Base-by-base conservation (phyloP, 495 filamentous ascomycete species). In the Xylaria sp. region DNA sequence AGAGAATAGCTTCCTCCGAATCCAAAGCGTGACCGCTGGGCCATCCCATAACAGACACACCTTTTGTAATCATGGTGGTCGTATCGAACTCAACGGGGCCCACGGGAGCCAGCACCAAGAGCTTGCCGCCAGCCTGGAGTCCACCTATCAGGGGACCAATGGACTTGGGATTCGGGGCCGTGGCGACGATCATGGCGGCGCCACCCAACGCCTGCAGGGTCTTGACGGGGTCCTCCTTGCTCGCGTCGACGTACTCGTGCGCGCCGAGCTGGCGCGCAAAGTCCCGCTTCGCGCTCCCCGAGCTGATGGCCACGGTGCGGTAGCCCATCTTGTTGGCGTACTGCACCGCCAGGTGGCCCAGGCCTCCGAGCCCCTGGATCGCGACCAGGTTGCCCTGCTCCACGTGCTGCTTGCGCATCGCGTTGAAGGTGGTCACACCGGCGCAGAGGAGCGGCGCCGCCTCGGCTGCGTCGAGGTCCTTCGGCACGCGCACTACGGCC, bases 381-480 rank as follows among this genome's bases (percentile, higher is more conserved):
- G 88, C 90, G 9, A 93, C 90, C 1, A 84, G 80, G 44, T 84
- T 85, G 40, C 90, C 91, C 0, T 83, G 80, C 19, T 81, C 74
- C 52, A 92, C 81, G 50, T 87, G 80, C 83, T 89, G 85, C 55
- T 87, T 84, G 29, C 90, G 87, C 57, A 93, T 89, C 6, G 85
- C 84, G 81, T 92, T 93, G 86, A 92, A 93, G 44, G 90, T 87
- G 33, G 90, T 92, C 58, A 93, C 85, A 61, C 91, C 91, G 2
- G 91, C 90, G 79, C 91, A 93, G 26, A 93, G 86, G 17, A 93
- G 84, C 0, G 91, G 90, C 0, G 90, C 90, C 67, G 84, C 88
- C 70, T 88, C 81, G 12, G 85, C 89, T 0, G 90, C 84, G 73
- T 90, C 83, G 40, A 88, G 79, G 58, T 88, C 80, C 7, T 78